Evolutionary conservation across 768 basidiomycete species (phyloP), one percentile per base, ranked within the genome.

Genomic region (Pleurotus sapidus): DNA sequence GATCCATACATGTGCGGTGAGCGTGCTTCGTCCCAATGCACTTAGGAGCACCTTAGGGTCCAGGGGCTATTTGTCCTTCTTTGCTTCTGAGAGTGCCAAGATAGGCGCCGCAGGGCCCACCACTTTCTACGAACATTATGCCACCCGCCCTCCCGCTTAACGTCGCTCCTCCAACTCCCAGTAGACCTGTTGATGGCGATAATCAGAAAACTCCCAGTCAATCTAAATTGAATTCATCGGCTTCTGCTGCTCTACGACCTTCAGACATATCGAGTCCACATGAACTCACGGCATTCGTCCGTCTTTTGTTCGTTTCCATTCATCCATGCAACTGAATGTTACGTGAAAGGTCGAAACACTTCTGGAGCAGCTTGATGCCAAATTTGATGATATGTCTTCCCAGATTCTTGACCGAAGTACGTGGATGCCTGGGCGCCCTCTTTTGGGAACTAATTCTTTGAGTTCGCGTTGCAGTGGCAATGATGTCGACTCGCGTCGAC

Each of bases 401-500:
- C 90, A 95, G 68, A 91, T 97, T 60, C 79, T 96, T 60, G 88
- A 91, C 57, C 79, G 88, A 64, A 92, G 90, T 93, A 67, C 63
- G 88, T 80, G 42, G 15, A 45, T n/a, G 17, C 3, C 4, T 17
- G 42, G 20, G n/a, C n/a, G 18, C 45, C 40, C 30, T 62, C 61
- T 53, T 49, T 55, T 53, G n/a, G 14, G 45, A 54, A 61, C 40
- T 56, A 58, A 20, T 11, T 0, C 30, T 34, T 34, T 34, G 30
- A 55, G n/a, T n/a, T n/a, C n/a, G n/a, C n/a, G 37, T 34, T 47
- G 37, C 66, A 96, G 95, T 97, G 95, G 83, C 75, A 56, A 89
- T 93, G 64, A 97, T 96, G 95, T 95, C 94, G 1, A 82, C 84
- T 39, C 83, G 95, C 45, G 94, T 97, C 18, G 94, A 97, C 65